Evolutionary conservation across 805 yeast species (phyloP), one percentile per base, ranked within the genome.

Genomic region (Peterozyma toletana): DNA sequence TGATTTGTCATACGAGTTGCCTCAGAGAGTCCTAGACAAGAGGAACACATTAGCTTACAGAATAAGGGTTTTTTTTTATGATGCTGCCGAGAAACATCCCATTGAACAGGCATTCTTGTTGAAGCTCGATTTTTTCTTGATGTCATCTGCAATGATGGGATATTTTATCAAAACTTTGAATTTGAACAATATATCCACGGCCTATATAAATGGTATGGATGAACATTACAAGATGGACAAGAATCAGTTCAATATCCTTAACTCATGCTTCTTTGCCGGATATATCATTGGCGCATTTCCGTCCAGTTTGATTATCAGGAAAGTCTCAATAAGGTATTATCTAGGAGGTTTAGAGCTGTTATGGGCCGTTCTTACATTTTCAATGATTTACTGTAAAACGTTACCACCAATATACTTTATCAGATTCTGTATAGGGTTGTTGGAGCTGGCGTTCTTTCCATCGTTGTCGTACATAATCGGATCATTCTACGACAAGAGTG

Each of bases 251-350:
- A 74, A 75, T 51, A 65, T 67, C 45, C 49, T 73, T 54, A 54
- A 57, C 2, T 65, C 78, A 0, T 48, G 66, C 27, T 74, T 70
- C 69, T 67, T 78, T 0, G 72, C 70, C 16, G 80, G 80, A 16
- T 75, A 75, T 44, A 68, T 73, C 39, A 52, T 76, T 36, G 77
- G 77, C 34, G 77, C 70, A 48, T 62, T 74, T 30, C 80, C 80
- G 11, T 64, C 77, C 7, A 66, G 61, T 48, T 57, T 56, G 57
- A 51, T 51, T 14, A 47, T 53, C 18, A 57, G 56, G 49, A 49
- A 55, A 30, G 45, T 55, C 39, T 56, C 55, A 13, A 57, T 58
- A 17, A 43, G 57, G 18, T 52, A 48, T 47, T 60, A 55, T 43
- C 51, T 59, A 42, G 64, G 64, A 11, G 57, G 58, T 2, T 48